phyloP scores from a whole-genome alignment of 805 yeast genomes.

The Jamesozyma lodderae region DNA sequence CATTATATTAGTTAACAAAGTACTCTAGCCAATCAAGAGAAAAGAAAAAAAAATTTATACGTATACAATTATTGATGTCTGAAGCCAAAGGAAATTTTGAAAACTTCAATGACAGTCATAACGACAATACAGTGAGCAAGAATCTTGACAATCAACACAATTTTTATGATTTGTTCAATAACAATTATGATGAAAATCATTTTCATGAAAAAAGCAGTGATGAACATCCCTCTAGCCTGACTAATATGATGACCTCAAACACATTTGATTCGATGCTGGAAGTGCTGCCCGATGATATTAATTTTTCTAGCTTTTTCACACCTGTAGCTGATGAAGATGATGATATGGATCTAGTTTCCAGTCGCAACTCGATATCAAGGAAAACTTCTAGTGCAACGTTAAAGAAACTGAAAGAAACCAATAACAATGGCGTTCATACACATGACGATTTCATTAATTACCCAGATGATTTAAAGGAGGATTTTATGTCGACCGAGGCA shows the following conservation, averaged over 20 bases:
- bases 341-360: constrained; percentile 1
- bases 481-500: background rate
- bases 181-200: background rate
- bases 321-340: constrained; percentile 4
- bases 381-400: background rate
- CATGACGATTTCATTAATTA: too few species aligned
- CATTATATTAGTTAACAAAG: too few species aligned
- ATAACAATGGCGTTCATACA: background rate
- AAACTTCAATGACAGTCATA: background rate
- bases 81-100: background rate
- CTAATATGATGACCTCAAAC: background rate
- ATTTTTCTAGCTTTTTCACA: constrained; percentile 9
- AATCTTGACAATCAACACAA: too few species aligned
- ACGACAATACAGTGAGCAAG: too few species aligned
- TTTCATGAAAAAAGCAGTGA: background rate
- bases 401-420: background rate
- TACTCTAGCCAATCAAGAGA: too few species aligned
- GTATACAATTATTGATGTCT: background rate
- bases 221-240: background rate
- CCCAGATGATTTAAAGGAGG: too few species aligned
- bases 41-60: too few species aligned
- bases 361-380: background rate
- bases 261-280: constrained; percentile 31
- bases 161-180: background rate
- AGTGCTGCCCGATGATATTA: constrained; percentile 28